Evolutionary conservation across 192 early-diverging fungal species (phyloP).

Genomic region (Endogone sp.): DNA sequence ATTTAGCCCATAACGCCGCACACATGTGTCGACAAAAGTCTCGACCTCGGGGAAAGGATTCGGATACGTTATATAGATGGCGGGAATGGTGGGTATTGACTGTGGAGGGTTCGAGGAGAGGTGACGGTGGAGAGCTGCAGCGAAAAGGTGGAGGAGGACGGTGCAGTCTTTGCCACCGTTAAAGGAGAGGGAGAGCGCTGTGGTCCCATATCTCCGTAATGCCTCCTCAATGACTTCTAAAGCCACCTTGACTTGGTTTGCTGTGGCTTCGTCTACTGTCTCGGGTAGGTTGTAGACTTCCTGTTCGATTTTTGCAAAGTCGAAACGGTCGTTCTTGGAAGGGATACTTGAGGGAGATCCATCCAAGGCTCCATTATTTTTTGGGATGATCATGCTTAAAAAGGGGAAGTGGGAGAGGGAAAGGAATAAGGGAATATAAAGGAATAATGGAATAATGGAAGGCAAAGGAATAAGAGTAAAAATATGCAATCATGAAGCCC

Average conservation of each 20-base stretch:
- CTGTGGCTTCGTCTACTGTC: not conserved
- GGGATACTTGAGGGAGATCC: too few species aligned
- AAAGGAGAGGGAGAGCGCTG: conserved; percentile 74
- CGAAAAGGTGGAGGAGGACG: conserved; percentile 77
- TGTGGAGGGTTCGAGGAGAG: conserved; percentile 5
- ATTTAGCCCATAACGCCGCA: conserved; percentile 65
- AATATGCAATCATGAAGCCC: too few species aligned
- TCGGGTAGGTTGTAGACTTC: conserved; percentile 11
- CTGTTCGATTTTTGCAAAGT: conserved; percentile 7
- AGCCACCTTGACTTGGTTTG: conserved; percentile 33
- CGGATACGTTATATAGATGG: conserved; percentile 74
- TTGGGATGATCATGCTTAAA: too few species aligned
- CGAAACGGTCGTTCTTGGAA: not conserved
- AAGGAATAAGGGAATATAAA: too few species aligned
- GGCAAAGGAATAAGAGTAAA: too few species aligned
- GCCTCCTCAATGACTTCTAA: conserved; percentile 53
- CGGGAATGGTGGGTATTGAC: conserved; percentile 37
- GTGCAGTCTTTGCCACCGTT: conserved; percentile 99
- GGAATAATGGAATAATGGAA: too few species aligned
- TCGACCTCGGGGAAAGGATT: conserved; percentile 87
- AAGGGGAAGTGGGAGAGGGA: too few species aligned
- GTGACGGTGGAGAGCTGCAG: conserved; percentile 44
- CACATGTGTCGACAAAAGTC: conserved; percentile 73
- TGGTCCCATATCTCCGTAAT: conserved; percentile 47
- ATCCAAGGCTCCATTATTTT: too few species aligned